Evolutionary conservation across 768 basidiomycete genomes (phyloP).

Genomic region (Termitomyces sp.): DNA sequence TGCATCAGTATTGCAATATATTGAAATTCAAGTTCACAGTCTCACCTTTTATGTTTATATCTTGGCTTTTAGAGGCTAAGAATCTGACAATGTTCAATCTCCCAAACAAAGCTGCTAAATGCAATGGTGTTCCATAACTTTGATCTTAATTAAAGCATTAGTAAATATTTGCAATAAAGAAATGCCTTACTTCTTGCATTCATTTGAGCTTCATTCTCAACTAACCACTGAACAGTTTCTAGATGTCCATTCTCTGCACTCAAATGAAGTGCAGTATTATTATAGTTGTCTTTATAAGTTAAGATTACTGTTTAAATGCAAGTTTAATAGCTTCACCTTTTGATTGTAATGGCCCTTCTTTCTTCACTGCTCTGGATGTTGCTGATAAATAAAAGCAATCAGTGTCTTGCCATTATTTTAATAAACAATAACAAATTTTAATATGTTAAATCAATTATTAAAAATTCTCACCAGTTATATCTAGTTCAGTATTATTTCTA

Average conservation of each 20-base stretch:
- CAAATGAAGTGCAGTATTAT: neutral
- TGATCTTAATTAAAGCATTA: neutral
- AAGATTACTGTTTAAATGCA: neutral
- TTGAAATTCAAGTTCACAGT: neutral
- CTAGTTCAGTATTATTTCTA: neutral
- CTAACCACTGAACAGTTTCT: neutral
- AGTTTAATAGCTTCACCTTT: neutral
- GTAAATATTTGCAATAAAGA: neutral
- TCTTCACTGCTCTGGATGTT: neutral
- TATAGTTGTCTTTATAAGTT: neutral
- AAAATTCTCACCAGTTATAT: neutral
- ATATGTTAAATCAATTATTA: neutral
- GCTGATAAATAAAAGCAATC: no score
- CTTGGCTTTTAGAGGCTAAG: neutral
- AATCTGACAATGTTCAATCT: neutral
- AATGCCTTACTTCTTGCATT: neutral
- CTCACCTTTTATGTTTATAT: neutral
- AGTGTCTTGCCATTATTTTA: neutral
- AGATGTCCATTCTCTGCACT: neutral
- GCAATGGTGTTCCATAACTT: neutral
- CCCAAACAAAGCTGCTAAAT: neutral
- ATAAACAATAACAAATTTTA: neutral
- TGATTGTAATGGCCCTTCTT: neutral
- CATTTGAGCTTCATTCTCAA: neutral
- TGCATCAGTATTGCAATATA: neutral